Evolutionary conservation across 2,329 filamentous ascomycete genomes (phyloP).

Genomic region (Acephala macrosclerotiorum): DNA sequence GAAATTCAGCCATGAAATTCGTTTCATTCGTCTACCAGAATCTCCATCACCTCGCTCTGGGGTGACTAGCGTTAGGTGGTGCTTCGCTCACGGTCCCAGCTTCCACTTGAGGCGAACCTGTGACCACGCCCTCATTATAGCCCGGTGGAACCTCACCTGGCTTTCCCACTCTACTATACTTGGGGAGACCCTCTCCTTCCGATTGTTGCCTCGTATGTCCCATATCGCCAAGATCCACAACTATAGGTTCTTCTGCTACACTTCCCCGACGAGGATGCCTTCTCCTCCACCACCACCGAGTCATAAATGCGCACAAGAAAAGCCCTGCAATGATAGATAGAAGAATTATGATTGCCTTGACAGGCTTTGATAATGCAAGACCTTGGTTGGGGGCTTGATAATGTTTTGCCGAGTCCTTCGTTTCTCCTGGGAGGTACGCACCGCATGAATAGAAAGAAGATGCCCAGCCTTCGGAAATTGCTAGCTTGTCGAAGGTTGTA

Average conservation of each 20-base stretch:
- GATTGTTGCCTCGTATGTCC: slow-evolving; percentile 2
- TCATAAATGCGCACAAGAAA: neutral
- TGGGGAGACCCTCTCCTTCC: slow-evolving; percentile 17
- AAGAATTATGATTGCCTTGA: neutral
- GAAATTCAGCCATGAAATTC: no score
- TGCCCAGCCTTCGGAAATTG: neutral
- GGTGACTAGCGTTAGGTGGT: no score
- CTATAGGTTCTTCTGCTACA: neutral
- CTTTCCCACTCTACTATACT: slow-evolving; percentile 16
- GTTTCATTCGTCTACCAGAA: no score
- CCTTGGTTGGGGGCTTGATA: neutral
- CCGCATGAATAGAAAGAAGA: slow-evolving; percentile 21
- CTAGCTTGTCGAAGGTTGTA: slow-evolving; percentile 18
- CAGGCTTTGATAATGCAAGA: neutral
- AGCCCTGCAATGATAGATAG: neutral
- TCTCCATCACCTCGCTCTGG: no score
- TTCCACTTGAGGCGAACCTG: neutral
- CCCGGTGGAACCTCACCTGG: slow-evolving; percentile 17
- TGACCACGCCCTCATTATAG: slow-evolving; percentile 5
- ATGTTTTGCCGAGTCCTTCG: neutral
- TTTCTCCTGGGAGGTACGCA: neutral
- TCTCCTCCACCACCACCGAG: neutral
- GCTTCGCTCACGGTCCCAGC: no score
- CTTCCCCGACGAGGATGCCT: no score
- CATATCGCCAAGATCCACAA: neutral